Percentiles rank a stretch among this genome's conserved stretches.
Conservation (phyloP, 1,284 basidiomycete genomes). For the Microbotryum saponariae region DNA sequence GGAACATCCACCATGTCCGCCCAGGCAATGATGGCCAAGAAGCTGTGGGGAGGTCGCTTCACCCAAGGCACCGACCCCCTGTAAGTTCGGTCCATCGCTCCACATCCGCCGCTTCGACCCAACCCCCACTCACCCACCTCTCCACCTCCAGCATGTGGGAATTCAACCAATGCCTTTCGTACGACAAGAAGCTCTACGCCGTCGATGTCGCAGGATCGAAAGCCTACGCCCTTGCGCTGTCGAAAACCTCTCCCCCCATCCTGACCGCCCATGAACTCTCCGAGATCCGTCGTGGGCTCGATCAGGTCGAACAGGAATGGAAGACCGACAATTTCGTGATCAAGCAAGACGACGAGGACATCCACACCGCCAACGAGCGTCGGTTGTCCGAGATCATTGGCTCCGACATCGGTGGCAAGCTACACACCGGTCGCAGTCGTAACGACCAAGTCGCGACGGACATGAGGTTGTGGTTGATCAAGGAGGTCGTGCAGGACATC, state of each 20-base stretch:
- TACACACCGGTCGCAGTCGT: conserved; percentile 90
- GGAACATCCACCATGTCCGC: not conserved
- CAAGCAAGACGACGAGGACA: conserved; percentile 86
- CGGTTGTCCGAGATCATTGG: conserved; percentile 89
- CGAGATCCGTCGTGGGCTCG: conserved; percentile 66
- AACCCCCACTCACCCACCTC: too few relatives aligned
- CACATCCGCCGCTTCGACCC: not conserved
- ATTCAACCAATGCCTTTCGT: conserved; percentile 89
- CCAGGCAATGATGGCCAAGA: conserved; percentile 17
- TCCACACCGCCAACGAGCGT: conserved; percentile 98
- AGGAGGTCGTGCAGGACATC: conserved; percentile 65
- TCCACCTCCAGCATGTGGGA: conserved; percentile 69
- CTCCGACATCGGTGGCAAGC: conserved; percentile 70
- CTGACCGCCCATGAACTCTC: conserved; percentile 28
- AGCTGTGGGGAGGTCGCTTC: conserved; percentile 29
- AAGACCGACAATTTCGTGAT: conserved; percentile 63
- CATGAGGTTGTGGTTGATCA: conserved; percentile 90
- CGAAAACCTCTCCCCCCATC: conserved; percentile 30
- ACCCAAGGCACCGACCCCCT: conserved; percentile 26
- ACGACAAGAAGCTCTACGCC: conserved; percentile 87
- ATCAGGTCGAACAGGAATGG: conserved; percentile 78
- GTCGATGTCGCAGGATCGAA: conserved; percentile 91
- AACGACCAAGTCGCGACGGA: conserved; percentile 99
- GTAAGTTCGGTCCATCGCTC: conserved; percentile 10
- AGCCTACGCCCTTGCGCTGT: conserved; percentile 82